These are phyloP conservation scores for Rhododendron kiyosumense DNA, from an alignment of 148 eudicot genomes.

Conservation along the genomic window DNA sequence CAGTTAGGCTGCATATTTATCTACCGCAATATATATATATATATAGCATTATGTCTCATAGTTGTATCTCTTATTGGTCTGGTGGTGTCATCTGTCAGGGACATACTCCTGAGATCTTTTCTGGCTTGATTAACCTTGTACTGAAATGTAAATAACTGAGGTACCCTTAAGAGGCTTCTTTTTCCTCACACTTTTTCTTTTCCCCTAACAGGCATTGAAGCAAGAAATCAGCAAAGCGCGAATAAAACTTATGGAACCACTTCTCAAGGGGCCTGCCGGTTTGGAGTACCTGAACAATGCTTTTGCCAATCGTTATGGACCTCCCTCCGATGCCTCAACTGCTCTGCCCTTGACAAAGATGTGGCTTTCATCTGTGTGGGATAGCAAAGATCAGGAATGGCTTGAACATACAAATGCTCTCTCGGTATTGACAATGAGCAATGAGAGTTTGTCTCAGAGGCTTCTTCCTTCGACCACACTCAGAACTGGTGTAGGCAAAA, in stretches of 20 bases:
- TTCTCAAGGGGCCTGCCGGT: conserved; percentile 79
- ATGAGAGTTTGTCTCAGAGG: conserved; percentile 28
- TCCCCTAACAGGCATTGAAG: conserved; percentile 49
- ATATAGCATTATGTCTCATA: background rate
- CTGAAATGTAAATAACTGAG: background rate
- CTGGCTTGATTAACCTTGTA: background rate
- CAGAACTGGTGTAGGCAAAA: conserved; percentile 64
- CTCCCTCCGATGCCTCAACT: conserved; percentile 46
- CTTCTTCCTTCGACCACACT: conserved; percentile 56
- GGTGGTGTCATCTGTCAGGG: background rate
- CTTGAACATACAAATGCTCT: conserved; percentile 47
- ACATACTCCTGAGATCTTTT: background rate
- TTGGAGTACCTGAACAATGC: conserved; percentile 62
- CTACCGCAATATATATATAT: too few species aligned
- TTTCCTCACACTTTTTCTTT: background rate
- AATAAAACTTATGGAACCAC: conserved; percentile 69
- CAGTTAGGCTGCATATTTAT: background rate
- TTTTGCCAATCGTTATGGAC: conserved; percentile 56
- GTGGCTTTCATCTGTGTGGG: conserved; percentile 56
- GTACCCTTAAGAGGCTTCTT: background rate
- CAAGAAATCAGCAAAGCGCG: conserved; percentile 86
- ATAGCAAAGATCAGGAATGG: conserved; percentile 66
- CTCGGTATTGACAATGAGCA: conserved; percentile 28
- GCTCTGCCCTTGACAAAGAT: conserved; percentile 62
- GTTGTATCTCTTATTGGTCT: background rate